Base-by-base conservation (phyloP, 345 rosid species). In the Brassica incana region DNA sequence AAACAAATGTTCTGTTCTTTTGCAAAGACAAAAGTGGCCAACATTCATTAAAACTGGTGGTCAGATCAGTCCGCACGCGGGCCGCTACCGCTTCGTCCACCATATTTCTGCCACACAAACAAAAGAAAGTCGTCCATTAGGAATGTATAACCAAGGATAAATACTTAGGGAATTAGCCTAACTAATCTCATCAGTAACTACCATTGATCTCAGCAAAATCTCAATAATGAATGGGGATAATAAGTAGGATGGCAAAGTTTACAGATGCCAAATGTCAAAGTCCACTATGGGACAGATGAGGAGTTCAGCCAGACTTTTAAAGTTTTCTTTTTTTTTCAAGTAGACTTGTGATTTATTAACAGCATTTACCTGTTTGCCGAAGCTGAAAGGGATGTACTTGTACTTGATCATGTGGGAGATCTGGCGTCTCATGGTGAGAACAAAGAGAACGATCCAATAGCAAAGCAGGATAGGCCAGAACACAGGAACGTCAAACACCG, bases 381-480 rank as follows among this genome's bases (percentile, higher is more conserved):
- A 5, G 83, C 82, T 85, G 85, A 87, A 84, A 1, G 92, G 92
- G 33, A 89, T 62, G 77, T 90, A 90, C 75, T 80, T 88, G 83
- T 89, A 87, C 76, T 90, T 91, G 80, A 91, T 87, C 94, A 91
- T 87, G 82, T 91, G 91, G 58, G 84, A 58, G 66, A 90, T 87
- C 59, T 88, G 92, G 77, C 94, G 89, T 79, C 84, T 90, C 94
- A 87, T 90, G n/a, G 92, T 90, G 40, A 88, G 88, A 74, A 85
- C 76, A 77, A 91, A 90, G 16, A 90, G 88, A 75, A 86, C 89
- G 30, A 88, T 63, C 97, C 92, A 91, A 69, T 87, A 91, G 73
- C 84, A 87, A 12, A 89, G 83, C 65, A 91, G 65, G 72, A 89
- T 84, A n/a, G 94, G 94, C 97, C 97, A 90, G 71, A 91, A 88